These are phyloP conservation scores for Yamadazyma takamatsuzukensis DNA, from an alignment of 805 yeast species.

Conservation along the genomic window DNA sequence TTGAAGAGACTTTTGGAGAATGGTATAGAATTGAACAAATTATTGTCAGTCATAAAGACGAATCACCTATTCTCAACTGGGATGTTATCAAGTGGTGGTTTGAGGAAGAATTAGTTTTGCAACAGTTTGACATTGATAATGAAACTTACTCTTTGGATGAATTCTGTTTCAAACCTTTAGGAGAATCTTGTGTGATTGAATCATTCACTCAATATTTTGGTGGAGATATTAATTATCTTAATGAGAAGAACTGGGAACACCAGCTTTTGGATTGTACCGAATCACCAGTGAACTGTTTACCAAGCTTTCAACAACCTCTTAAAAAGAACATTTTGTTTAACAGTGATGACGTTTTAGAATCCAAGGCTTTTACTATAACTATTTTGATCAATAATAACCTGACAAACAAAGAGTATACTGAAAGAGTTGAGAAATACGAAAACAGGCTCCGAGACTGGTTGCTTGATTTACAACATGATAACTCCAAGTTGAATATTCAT, in stretches of 20 bases:
- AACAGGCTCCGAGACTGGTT: constrained; percentile 56
- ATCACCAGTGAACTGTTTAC: constrained; percentile 86
- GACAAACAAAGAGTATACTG: constrained; percentile 37
- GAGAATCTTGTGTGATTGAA: constrained; percentile 75
- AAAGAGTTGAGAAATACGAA: constrained; percentile 63
- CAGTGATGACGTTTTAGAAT: constrained; percentile 45
- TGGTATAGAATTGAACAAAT: constrained; percentile 87
- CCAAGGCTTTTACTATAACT: constrained; percentile 77
- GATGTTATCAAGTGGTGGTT: constrained; percentile 85
- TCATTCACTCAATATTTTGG: constrained; percentile 86
- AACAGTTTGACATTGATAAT: constrained; percentile 24
- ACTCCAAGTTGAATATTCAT: constrained; percentile 50
- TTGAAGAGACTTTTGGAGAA: constrained; percentile 83
- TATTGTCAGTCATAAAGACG: constrained; percentile 56
- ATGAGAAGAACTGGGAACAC: constrained; percentile 53
- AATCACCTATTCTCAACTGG: constrained; percentile 63
- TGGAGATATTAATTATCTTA: constrained; percentile 51
- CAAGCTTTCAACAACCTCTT: constrained; percentile 87
- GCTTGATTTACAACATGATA: constrained; percentile 37
- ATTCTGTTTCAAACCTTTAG: constrained; percentile 80
- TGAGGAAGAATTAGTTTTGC: constrained; percentile 57
- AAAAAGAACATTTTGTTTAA: constrained; percentile 64
- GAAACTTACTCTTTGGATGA: constrained; percentile 45
- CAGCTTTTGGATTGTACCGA: constrained; percentile 59
- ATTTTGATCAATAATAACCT: constrained; percentile 56